Evolutionary conservation across 768 basidiomycete species (phyloP).

Genomic region (Asterophora parasitica): DNA sequence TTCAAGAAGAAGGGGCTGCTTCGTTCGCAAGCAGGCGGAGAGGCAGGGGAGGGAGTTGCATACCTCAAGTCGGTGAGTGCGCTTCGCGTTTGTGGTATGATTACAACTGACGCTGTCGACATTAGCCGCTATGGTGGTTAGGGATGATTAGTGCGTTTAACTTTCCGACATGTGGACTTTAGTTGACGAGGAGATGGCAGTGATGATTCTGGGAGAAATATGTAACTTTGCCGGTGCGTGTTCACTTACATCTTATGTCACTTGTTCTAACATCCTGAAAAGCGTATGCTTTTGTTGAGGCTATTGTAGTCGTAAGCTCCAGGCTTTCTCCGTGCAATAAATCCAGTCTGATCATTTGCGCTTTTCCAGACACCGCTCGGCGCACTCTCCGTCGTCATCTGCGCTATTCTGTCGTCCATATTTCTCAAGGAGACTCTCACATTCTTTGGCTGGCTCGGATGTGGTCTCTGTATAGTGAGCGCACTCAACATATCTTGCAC

Average conservation of each 20-base stretch:
- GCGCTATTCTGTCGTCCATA: slow-evolving; percentile 86
- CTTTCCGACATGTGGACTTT: not conserved
- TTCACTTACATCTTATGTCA: slow-evolving; percentile 24
- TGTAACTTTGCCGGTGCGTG: slow-evolving; percentile 79
- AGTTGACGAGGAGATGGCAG: slow-evolving; percentile 27
- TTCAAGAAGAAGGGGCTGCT: slow-evolving; percentile 96
- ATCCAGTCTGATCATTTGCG: slow-evolving; percentile 4
- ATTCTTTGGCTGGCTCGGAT: slow-evolving; percentile 97
- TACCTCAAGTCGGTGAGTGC: slow-evolving; percentile 88
- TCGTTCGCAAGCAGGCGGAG: slow-evolving; percentile 74
- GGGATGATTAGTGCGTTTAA: slow-evolving; percentile 76
- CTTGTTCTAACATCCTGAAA: slow-evolving; percentile 13
- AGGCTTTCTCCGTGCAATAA: not conserved
- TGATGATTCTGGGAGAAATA: slow-evolving; percentile 90
- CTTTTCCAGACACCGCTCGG: slow-evolving; percentile 79
- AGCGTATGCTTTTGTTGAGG: slow-evolving; percentile 89
- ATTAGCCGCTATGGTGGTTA: slow-evolving; percentile 86
- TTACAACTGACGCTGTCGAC: slow-evolving; percentile 13
- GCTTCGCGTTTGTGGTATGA: slow-evolving; percentile 1
- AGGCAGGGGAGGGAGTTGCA: slow-evolving; percentile 80
- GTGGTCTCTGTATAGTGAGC: slow-evolving; percentile 85
- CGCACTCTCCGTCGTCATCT: slow-evolving; percentile 93
- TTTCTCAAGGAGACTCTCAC: slow-evolving; percentile 91
- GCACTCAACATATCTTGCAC: slow-evolving; percentile 16
- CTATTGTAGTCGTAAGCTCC: slow-evolving; percentile 78